phyloP scores from a whole-genome alignment of 148 eudicot genomes.

The Dysphania ambrosioides region DNA sequence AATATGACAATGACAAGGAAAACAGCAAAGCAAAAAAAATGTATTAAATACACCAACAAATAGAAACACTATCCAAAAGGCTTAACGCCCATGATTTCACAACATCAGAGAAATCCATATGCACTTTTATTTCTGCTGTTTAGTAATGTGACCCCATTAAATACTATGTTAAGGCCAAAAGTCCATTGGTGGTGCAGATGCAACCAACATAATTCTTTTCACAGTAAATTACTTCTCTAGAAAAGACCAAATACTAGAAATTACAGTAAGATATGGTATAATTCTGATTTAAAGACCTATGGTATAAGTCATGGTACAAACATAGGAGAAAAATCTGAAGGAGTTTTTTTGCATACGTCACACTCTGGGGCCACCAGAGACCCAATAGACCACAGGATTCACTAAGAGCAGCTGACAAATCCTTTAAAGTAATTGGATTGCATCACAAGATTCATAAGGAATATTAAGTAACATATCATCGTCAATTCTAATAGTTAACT shows the following conservation, averaged over 20 bases:
- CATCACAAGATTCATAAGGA: no score
- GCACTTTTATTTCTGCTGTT: background rate
- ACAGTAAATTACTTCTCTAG: no score
- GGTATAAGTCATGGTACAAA: background rate
- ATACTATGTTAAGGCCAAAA: no score
- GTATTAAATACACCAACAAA: background rate
- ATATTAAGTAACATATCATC: no score
- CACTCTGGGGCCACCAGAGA: background rate
- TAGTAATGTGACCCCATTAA: background rate
- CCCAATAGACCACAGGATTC: background rate
- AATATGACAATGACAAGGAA: background rate
- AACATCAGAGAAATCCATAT: background rate
- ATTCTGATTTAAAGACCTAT: background rate
- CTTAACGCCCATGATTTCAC: background rate
- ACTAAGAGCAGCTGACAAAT: background rate
- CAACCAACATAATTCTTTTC: no score
- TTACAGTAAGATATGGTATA: no score
- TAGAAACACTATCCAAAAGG: background rate
- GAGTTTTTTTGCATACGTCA: background rate
- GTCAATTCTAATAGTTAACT: background rate
- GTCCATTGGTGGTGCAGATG: no score
- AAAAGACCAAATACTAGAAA: no score
- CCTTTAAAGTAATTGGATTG: background rate
- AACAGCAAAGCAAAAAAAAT: background rate
- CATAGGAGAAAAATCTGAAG: background rate